A percentile compares a stretch with the other conserved stretches of the same genome.
Evolutionary conservation across 1,284 basidiomycete species (phyloP).

Genomic region (Ceratobasidium sp.): DNA sequence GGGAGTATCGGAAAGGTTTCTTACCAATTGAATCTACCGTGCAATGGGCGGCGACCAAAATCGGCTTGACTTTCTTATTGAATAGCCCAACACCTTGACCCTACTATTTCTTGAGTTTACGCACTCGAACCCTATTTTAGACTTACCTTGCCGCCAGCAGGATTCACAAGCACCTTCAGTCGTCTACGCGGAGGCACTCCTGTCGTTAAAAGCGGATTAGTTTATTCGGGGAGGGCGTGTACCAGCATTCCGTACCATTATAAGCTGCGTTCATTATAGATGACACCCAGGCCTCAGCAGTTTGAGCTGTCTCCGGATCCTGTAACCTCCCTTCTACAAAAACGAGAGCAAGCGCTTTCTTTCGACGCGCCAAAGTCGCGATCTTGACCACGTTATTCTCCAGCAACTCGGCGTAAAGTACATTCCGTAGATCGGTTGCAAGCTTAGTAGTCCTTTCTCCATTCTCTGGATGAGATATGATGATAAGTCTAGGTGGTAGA

Average conservation of each 20-base stretch:
- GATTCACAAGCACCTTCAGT: slow-evolving; percentile 88
- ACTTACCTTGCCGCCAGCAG: slow-evolving; percentile 79
- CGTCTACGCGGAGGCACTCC: slow-evolving; percentile 66
- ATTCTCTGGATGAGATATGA: neutral
- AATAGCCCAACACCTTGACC: slow-evolving; percentile 78
- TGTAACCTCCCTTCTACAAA: slow-evolving; percentile 39
- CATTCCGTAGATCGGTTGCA: slow-evolving; percentile 43
- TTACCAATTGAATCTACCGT: slow-evolving; percentile 70
- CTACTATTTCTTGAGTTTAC: slow-evolving; percentile 57
- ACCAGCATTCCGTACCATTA: slow-evolving; percentile 62
- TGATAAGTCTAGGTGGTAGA: neutral
- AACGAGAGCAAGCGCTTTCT: slow-evolving; percentile 42
- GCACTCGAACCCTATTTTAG: neutral
- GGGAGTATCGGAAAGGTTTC: slow-evolving; percentile 55
- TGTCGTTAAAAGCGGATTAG: slow-evolving; percentile 50
- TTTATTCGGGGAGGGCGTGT: neutral
- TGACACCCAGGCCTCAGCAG: slow-evolving; percentile 69
- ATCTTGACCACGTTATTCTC: slow-evolving; percentile 29
- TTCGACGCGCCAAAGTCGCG: slow-evolving; percentile 45
- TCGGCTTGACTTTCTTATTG: slow-evolving; percentile 78
- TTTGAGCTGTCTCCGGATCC: slow-evolving; percentile 53
- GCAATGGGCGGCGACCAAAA: slow-evolving; percentile 84
- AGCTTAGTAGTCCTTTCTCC: slow-evolving; percentile 30
- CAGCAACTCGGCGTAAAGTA: slow-evolving; percentile 45
- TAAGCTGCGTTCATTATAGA: slow-evolving; percentile 72